These are phyloP conservation scores for Hygrocybe coccinea DNA, from an alignment of 768 basidiomycete genomes.

Conservation along the genomic window DNA sequence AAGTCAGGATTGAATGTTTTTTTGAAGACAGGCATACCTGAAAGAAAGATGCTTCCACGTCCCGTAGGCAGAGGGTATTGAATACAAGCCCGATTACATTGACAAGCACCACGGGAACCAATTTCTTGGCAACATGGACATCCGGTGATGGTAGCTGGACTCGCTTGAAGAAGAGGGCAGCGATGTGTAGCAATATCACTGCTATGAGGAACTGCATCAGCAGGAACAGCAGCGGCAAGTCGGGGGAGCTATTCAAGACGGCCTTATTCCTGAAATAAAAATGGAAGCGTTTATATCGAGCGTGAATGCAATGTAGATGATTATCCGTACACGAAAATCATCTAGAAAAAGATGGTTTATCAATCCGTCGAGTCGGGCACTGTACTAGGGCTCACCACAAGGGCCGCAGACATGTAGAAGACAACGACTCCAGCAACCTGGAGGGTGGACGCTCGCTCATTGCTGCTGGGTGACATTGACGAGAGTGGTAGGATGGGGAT, in stretches of 20 bases:
- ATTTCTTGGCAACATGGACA: slow-evolving; percentile 48
- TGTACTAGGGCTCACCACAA: slow-evolving; percentile 50
- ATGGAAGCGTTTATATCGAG: slow-evolving; percentile 7
- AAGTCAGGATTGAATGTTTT: background rate
- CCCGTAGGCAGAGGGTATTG: slow-evolving; percentile 73
- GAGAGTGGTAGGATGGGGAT: slow-evolving; percentile 3
- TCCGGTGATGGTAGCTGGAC: slow-evolving; percentile 58
- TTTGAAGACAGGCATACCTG: slow-evolving; percentile 41
- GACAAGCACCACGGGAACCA: slow-evolving; percentile 58
- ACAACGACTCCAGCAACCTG: slow-evolving; percentile 66
- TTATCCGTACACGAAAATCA: slow-evolving; percentile 47
- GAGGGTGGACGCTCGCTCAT: slow-evolving; percentile 33
- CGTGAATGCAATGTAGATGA: background rate
- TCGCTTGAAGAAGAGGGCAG: slow-evolving; percentile 43
- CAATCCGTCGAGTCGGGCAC: background rate
- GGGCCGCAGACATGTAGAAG: slow-evolving; percentile 75
- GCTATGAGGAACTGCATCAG: slow-evolving; percentile 65
- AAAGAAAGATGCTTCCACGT: slow-evolving; percentile 78
- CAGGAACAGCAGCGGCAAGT: slow-evolving; percentile 64
- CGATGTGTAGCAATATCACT: slow-evolving; percentile 55
- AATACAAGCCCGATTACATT: slow-evolving; percentile 74
- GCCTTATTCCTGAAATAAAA: slow-evolving; percentile 59
- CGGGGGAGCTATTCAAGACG: slow-evolving; percentile 61
- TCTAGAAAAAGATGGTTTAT: slow-evolving; percentile 26
- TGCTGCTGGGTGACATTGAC: slow-evolving; percentile 26